Percentiles rank a stretch among this genome's conserved stretches.
Conservation (phyloP, 768 basidiomycete species). For the Rhizopogon vinicolor region DNA sequence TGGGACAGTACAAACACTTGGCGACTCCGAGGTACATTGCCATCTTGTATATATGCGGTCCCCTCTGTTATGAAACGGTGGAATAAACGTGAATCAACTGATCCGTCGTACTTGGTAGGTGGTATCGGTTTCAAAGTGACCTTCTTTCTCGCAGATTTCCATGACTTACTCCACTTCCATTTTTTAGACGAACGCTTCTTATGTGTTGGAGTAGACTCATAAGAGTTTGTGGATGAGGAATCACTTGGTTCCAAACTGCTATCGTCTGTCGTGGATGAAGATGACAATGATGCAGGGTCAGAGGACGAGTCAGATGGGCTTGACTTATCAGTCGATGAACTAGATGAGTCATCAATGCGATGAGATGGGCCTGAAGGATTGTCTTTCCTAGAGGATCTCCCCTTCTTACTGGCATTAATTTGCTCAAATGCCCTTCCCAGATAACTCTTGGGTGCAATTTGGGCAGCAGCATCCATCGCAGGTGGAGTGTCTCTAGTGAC, state of each 20-base stretch:
- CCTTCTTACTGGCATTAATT: background rate
- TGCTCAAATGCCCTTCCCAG: background rate
- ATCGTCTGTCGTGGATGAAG: too few species aligned
- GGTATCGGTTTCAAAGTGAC: conserved; percentile 11
- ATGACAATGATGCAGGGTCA: too few species aligned
- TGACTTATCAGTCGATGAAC: too few species aligned
- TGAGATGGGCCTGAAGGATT: too few species aligned
- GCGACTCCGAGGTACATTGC: conserved; percentile 4
- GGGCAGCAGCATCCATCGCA: background rate
- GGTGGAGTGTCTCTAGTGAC: background rate
- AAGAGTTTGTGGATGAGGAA: too few species aligned
- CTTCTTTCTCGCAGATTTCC: background rate
- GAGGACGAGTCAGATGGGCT: too few species aligned
- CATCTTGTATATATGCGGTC: conserved; percentile 15
- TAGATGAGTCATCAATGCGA: too few species aligned
- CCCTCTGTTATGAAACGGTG: conserved; percentile 11
- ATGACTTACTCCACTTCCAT: too few species aligned
- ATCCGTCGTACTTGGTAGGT: conserved; percentile 12
- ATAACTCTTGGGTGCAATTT: background rate
- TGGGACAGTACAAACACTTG: conserved; percentile 17
- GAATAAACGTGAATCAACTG: conserved; percentile 2
- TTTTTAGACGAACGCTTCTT: too few species aligned
- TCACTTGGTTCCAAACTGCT: too few species aligned
- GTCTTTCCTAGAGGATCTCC: too few species aligned
- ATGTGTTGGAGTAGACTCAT: too few species aligned